Conservation (phyloP, 768 basidiomycete genomes). For the Lactarius quietus region DNA sequence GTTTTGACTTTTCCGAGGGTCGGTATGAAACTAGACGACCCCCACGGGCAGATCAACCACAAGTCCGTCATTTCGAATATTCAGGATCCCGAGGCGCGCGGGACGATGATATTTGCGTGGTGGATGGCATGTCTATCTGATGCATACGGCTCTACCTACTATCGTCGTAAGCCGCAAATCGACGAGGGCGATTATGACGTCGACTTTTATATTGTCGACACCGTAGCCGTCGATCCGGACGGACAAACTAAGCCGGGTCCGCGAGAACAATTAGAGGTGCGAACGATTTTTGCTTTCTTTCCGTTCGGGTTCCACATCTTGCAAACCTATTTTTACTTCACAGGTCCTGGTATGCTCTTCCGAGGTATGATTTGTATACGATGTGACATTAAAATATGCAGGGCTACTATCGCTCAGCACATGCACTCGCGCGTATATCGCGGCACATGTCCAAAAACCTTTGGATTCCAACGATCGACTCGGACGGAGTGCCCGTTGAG, state of each 20-base stretch:
- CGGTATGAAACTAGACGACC: neutral
- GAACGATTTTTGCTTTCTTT: slow-evolving; percentile 26
- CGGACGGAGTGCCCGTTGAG: slow-evolving; percentile 72
- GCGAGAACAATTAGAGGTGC: slow-evolving; percentile 76
- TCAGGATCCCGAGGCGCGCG: slow-evolving; percentile 67
- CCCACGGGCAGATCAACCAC: slow-evolving; percentile 71
- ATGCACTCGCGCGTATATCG: slow-evolving; percentile 78
- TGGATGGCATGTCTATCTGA: slow-evolving; percentile 90
- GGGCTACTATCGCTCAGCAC: slow-evolving; percentile 83
- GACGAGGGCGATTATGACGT: slow-evolving; percentile 90
- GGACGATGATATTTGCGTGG: slow-evolving; percentile 89
- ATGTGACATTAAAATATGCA: slow-evolving; percentile 33
- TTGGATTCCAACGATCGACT: slow-evolving; percentile 74
- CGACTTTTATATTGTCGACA: slow-evolving; percentile 79
- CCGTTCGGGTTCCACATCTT: neutral
- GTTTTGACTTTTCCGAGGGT: neutral
- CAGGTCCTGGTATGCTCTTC: slow-evolving; percentile 62
- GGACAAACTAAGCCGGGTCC: slow-evolving; percentile 40
- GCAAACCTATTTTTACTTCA: slow-evolving; percentile 14
- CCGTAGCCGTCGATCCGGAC: slow-evolving; percentile 44
- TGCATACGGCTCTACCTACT: slow-evolving; percentile 79
- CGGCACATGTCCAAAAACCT: slow-evolving; percentile 78
- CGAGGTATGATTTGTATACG: slow-evolving; percentile 14
- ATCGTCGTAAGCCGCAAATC: slow-evolving; percentile 71
- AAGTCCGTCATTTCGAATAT: slow-evolving; percentile 74